phyloP scores from a whole-genome alignment of 176 grass and related monocot genomes.

The Paspalum notatum region DNA sequence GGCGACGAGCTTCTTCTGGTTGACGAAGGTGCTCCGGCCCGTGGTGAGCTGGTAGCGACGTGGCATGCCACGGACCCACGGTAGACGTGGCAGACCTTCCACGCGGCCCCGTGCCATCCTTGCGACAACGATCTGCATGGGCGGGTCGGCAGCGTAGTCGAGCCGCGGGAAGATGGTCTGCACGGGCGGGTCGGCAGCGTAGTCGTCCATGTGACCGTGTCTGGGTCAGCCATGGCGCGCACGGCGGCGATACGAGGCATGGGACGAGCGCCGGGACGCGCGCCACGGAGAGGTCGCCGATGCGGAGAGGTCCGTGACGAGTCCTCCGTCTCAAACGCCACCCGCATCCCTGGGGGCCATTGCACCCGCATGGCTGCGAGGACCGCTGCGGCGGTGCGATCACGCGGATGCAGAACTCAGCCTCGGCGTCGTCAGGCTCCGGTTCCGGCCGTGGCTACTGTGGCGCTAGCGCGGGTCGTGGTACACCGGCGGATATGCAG shows the following conservation, averaged over 20 bases:
- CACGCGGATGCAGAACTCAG: no score
- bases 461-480: no score
- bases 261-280: constrained; percentile 59
- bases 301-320: constrained; percentile 33
- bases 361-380: no score
- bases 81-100: constrained; percentile 97
- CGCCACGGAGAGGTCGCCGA: constrained; percentile 29
- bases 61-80: constrained; percentile 87
- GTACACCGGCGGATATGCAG: no score
- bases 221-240: constrained; percentile 74
- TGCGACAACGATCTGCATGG: constrained; percentile 86
- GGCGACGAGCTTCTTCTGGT: constrained; percentile 90
- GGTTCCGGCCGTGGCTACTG: no score
- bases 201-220: constrained; percentile 61
- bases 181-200: constrained; percentile 46
- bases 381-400: no score
- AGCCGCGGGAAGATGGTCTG: constrained; percentile 94
- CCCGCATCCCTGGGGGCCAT: no score
- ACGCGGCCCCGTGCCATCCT: constrained; percentile 77
- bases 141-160: constrained; percentile 81
- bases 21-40: constrained; percentile 95
- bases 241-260: constrained; percentile 68
- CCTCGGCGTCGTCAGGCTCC: no score
- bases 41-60: constrained; percentile 87
- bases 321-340: no score